Conservation (phyloP, 2,329 filamentous ascomycete species). For the Akanthomyces muscarius region DNA sequence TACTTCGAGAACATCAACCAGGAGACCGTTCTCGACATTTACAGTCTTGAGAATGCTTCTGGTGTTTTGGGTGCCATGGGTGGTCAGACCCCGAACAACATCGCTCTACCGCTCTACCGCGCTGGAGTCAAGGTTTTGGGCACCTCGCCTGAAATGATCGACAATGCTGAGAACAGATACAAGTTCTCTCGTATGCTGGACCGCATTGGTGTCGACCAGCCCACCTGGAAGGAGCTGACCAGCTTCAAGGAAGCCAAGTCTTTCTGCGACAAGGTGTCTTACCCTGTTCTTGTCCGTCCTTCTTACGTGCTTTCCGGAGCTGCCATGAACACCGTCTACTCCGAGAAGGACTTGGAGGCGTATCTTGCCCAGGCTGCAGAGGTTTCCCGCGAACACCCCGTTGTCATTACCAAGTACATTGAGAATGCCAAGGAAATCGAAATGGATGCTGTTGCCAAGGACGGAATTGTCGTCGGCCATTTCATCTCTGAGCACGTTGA, state of each 20-base stretch:
- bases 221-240: slow-evolving; percentile 95
- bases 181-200: slow-evolving; percentile 99
- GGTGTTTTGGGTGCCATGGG: slow-evolving; percentile 95
- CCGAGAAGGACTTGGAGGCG: slow-evolving; percentile 81
- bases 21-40: slow-evolving; percentile 90
- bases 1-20: slow-evolving; percentile 96
- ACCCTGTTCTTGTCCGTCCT: slow-evolving; percentile 90
- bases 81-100: slow-evolving; percentile 97
- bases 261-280: slow-evolving; percentile 85
- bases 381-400: slow-evolving; percentile 91
- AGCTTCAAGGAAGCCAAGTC: slow-evolving; percentile 84
- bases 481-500: slow-evolving; percentile 99
- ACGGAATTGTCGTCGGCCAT: slow-evolving; percentile 86
- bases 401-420: slow-evolving; percentile 99
- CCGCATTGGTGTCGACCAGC: slow-evolving; percentile 90
- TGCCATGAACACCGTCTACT: slow-evolving; percentile 99
- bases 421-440: slow-evolving; percentile 99
- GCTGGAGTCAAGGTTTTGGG: slow-evolving; percentile 89
- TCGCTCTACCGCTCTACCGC: slow-evolving; percentile 82
- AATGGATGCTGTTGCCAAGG: slow-evolving; percentile 94
- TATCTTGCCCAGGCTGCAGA: slow-evolving; percentile 89
- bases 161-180: slow-evolving; percentile 94
- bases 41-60: slow-evolving; percentile 75
- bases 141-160: slow-evolving; percentile 98
- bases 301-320: slow-evolving; percentile 96